Evolutionary conservation across 495 filamentous ascomycete genomes (phyloP).

Genomic region (Podospora tetraspora): DNA sequence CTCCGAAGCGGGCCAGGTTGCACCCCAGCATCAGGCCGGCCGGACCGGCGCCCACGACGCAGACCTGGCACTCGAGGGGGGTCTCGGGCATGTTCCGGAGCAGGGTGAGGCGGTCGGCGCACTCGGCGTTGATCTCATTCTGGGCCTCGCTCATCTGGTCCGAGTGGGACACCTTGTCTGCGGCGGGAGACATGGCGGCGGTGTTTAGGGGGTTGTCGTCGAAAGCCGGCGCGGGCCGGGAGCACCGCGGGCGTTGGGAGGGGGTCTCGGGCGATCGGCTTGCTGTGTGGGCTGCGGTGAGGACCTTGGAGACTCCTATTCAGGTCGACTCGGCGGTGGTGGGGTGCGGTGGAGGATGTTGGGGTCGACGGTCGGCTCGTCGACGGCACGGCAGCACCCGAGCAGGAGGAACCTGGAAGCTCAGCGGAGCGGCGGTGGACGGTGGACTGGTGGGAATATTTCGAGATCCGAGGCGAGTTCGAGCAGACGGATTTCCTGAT

Average conservation of each 20-base stretch:
- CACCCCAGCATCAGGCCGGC: conserved; percentile 67
- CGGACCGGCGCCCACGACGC: conserved; percentile 65
- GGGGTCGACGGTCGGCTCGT: neutral
- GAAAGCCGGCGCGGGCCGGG: neutral
- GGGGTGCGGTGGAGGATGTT: neutral
- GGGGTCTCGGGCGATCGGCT: neutral
- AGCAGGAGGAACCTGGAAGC: neutral
- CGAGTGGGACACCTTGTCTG: conserved; percentile 23
- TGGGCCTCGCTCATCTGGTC: conserved; percentile 23
- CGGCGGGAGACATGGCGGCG: conserved; percentile 25
- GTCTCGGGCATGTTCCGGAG: conserved; percentile 36
- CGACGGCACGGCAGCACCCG: neutral
- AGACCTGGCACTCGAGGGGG: conserved; percentile 46
- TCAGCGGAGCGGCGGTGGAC: neutral
- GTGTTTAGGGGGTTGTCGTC: neutral
- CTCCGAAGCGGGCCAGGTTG: conserved; percentile 61
- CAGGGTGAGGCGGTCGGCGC: conserved; percentile 32
- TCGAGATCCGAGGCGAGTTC: neutral
- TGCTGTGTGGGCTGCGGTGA: neutral
- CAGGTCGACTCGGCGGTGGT: neutral
- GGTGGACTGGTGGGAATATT: neutral
- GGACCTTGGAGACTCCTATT: neutral
- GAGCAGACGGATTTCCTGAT: neutral
- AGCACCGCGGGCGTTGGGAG: neutral
- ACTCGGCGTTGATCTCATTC: conserved; percentile 22